phyloP scores from a whole-genome alignment of 202 grass and related monocot species.

The Miscanthus sacchariflorus region DNA sequence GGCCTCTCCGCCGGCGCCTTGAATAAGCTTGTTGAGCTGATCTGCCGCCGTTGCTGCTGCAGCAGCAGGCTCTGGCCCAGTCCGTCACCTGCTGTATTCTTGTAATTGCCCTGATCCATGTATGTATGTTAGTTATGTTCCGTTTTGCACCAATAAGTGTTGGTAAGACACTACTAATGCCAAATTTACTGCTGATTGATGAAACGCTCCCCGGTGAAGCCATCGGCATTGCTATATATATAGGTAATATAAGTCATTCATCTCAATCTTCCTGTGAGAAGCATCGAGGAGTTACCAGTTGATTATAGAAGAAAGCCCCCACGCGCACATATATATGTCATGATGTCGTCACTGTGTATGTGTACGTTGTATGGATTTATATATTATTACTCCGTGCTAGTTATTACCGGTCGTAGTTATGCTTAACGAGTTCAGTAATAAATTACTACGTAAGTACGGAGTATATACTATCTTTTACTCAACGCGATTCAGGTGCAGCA shows the following conservation, averaged over 20 bases:
- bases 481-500: neutral
- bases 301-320: neutral
- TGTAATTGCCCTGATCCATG: neutral
- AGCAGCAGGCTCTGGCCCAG: neutral
- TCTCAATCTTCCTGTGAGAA: neutral
- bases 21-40: neutral
- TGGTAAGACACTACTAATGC: neutral
- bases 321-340: neutral
- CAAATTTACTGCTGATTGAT: neutral
- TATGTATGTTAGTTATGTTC: neutral
- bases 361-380: neutral
- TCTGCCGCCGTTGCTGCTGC: neutral
- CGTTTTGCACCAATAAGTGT: neutral
- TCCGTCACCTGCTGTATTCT: neutral
- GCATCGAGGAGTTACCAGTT: slow-evolving; percentile 3
- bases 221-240: neutral
- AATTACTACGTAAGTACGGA: neutral
- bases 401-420: neutral
- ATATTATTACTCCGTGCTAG: neutral
- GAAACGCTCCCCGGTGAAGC: neutral
- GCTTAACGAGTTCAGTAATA: neutral
- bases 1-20: slow-evolving; percentile 7
- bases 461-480: neutral
- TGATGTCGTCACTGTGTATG: slow-evolving; percentile 6
- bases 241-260: neutral